Evolutionary conservation across 768 basidiomycete genomes (phyloP).

Genomic region (Auriscalpium orientale): DNA sequence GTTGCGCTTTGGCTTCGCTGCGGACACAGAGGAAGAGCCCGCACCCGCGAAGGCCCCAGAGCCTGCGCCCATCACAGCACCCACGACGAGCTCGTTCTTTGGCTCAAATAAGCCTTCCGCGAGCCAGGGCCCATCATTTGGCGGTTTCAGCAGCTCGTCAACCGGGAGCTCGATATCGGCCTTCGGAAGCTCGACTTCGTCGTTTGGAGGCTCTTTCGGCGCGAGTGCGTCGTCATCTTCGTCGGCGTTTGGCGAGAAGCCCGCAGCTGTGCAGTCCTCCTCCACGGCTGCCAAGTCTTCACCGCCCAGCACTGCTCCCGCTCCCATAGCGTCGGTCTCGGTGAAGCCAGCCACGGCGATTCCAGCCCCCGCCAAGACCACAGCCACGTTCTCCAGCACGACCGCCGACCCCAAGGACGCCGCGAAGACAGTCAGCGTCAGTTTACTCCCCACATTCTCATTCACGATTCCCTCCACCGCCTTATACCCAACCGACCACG

Average conservation of each 20-base stretch:
- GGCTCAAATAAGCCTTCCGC: background rate
- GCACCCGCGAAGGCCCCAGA: too few relatives aligned
- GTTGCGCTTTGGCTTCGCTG: conserved; percentile 62
- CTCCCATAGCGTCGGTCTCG: too few relatives aligned
- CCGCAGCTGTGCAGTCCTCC: too few relatives aligned
- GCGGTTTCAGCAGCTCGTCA: too few relatives aligned
- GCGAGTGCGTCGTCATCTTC: too few relatives aligned
- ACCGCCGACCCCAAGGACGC: conserved; percentile 29
- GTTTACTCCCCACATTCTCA: conserved; percentile 40
- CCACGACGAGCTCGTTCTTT: background rate
- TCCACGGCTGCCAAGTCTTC: too few relatives aligned
- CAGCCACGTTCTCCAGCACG: background rate
- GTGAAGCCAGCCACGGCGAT: too few relatives aligned
- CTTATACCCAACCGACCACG: background rate
- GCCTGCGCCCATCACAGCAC: background rate
- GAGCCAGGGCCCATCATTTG: too few relatives aligned
- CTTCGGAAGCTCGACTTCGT: background rate
- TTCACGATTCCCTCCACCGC: conserved; percentile 23
- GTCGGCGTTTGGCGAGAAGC: background rate
- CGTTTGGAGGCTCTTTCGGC: background rate
- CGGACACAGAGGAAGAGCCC: conserved; percentile 28
- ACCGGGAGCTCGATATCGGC: too few relatives aligned
- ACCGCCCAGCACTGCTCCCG: too few relatives aligned
- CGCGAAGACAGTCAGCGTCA: conserved; percentile 23
- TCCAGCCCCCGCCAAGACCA: too few relatives aligned